Evolutionary conservation across 108 stramenopile species (phyloP), one percentile per base, ranked within the genome.

Genomic region (Asterionellopsis glacialis): DNA sequence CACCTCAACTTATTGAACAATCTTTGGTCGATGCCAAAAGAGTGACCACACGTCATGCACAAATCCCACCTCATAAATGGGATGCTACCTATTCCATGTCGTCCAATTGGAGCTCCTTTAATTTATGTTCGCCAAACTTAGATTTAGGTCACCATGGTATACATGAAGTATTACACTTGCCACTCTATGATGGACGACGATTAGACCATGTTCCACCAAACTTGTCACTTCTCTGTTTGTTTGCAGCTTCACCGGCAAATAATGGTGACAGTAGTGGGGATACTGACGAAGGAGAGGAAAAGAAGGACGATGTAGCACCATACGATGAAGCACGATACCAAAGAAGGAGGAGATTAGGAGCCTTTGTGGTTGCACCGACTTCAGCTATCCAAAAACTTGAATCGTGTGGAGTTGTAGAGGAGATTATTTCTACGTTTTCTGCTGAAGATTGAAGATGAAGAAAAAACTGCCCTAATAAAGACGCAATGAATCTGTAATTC

Each of bases 1-100:
- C 57, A 48, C 65, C 65, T 0, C 28, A 58, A 16, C 43, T 57
- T 18, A 45, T 67, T 15, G 56, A 51, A 49, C 19, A 51, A 22
- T 63, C 62, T 13, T 41, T 52, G 5, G 16, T 3, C 5, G 22
- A 1, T 5, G 51, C 40, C 40, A 63, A 53, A 41, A 48, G 62
- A 39, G 62, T 51, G 1, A 48, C 47, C 21, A 21, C 16, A 19
- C 47, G 19, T 5, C 47, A 16, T 21, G 47, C 47, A 16, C 47
- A 16, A 5, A 19, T 48, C 19, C 47, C 47, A 16, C 19, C 19
- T 19, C 16, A 48, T 48, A 48, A 48, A 21, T 48, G 47, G 47
- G 9, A 48, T 21, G 47, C 47, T 16, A 48, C 47, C 21, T 48
- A 19, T 48, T 48, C 47, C 16, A 21, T 48, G 16, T 19, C 47